Percentiles rank a stretch among this genome's conserved stretches.
These are phyloP conservation scores for Rhodotorula graminis DNA, from an alignment of 768 basidiomycete genomes.

Conservation along the genomic window DNA sequence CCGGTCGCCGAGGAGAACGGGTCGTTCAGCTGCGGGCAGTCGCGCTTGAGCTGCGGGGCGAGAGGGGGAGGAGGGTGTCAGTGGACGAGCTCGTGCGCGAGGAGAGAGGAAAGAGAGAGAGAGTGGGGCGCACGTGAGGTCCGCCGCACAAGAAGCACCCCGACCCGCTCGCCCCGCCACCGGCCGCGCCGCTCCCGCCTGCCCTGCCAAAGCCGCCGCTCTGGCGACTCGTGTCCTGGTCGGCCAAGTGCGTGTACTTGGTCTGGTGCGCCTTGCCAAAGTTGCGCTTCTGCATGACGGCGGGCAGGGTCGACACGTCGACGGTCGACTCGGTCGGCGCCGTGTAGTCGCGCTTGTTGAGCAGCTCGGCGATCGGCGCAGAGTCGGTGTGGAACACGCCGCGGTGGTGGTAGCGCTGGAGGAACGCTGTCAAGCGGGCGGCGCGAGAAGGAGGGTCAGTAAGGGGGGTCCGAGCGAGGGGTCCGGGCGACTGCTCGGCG, in stretches of 20 bases:
- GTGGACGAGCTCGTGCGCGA: background rate
- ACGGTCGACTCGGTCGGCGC: slow-evolving; percentile 82
- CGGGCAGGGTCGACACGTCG: slow-evolving; percentile 80
- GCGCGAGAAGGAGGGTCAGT: slow-evolving; percentile 41
- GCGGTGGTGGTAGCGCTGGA: slow-evolving; percentile 99
- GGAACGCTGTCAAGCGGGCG: slow-evolving; percentile 56
- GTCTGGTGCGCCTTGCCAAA: slow-evolving; percentile 77
- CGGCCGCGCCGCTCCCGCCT: background rate
- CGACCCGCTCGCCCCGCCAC: slow-evolving; percentile 40
- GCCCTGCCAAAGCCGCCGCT: slow-evolving; percentile 23
- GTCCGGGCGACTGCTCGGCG: too few species aligned
- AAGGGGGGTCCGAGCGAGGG: too few species aligned
- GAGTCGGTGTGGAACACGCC: slow-evolving; percentile 78
- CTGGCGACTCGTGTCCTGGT: slow-evolving; percentile 70
- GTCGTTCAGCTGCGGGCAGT: slow-evolving; percentile 32
- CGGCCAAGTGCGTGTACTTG: slow-evolving; percentile 92
- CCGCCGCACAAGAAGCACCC: slow-evolving; percentile 88
- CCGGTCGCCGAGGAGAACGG: background rate
- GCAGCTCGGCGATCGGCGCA: slow-evolving; percentile 75
- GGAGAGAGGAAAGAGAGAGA: background rate
- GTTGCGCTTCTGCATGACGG: slow-evolving; percentile 81
- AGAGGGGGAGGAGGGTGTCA: too few species aligned
- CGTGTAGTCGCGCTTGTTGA: slow-evolving; percentile 76
- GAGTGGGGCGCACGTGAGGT: slow-evolving; percentile 61
- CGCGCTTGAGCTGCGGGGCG: slow-evolving; percentile 29